Evolutionary conservation across 805 yeast species (phyloP), one percentile per base, ranked within the genome.

Genomic region (Komagataella phaffii): DNA sequence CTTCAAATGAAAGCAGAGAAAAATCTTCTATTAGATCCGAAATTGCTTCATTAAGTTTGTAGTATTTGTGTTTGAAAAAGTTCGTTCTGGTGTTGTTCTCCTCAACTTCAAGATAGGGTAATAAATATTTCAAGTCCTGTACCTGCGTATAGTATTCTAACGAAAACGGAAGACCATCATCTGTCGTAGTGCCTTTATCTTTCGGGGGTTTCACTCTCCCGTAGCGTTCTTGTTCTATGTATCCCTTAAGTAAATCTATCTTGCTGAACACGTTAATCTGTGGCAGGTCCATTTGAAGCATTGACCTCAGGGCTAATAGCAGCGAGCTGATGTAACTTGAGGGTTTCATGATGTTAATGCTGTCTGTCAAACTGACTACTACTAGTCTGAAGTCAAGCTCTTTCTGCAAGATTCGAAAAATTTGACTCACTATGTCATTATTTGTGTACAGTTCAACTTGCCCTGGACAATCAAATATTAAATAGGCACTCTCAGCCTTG

Each of bases 361-460:
- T 82, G 61, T 93, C 99, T 10, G 91, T 79, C 47, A 93, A 69
- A 50, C 90, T 86, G 0, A 93, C 90, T 23, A 91, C 96, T 57
- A 91, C 84, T 6, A 86, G 64, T 50, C 98, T 72, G 58, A 88
- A 75, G 54, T 81, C 89, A 17, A 82, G 64, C 56, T 76, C 75
- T 50, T 80, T 80, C 53, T 80, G 82, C 47, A 93, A 68, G 48
- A 64, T 73, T 54, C 76, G 75, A 65, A 90, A 87, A 4, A 93
- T 83, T 50, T 72, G 71, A 46, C 73, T 75, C 46, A 95, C 68
- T 0, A 96, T 81, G 1, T 82, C 76, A 59, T 88, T 95, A 61
- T 87, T 95, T 2, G 99, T 93, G 67, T 87, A 93, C 14, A 93
- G 74, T 64, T 93, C 99, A 1, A 89, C 93, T 64, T 93, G 99